Conservation (phyloP, 1,284 basidiomycete species). For the Limonomyces culmigenus region DNA sequence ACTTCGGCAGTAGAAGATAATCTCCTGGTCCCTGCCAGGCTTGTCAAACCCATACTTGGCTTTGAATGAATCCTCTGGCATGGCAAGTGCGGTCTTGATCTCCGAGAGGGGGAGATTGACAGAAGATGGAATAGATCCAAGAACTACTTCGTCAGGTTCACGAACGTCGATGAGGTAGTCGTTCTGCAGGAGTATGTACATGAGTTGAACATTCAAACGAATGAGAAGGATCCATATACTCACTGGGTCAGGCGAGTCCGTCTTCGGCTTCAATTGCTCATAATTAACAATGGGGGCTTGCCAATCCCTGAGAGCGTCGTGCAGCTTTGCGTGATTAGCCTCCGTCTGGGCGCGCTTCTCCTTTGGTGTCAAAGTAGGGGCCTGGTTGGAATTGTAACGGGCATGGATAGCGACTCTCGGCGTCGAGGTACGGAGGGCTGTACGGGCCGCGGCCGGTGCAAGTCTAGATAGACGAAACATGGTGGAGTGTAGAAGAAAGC, state of each 20-base stretch:
- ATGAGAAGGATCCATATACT: conserved; percentile 11
- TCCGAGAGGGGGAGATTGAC: conserved; percentile 86
- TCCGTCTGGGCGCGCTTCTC: conserved; percentile 10
- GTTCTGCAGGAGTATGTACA: conserved; percentile 27
- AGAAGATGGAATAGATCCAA: conserved; percentile 90
- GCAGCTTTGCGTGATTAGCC: conserved; percentile 21
- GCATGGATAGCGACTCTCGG: conserved; percentile 1
- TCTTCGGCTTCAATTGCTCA: conserved; percentile 72
- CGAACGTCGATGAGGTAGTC: conserved; percentile 85
- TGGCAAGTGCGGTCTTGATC: conserved; percentile 54
- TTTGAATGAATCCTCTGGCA: conserved; percentile 44
- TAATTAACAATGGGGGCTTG: conserved; percentile 57
- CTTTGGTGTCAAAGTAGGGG: conserved; percentile 3
- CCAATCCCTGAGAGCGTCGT: conserved; percentile 52
- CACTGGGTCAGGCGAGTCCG: conserved; percentile 67
- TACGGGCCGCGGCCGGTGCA: not conserved
- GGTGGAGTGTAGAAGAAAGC: too few species aligned
- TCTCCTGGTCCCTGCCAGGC: conserved; percentile 58
- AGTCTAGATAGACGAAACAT: too few species aligned
- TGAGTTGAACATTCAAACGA: conserved; percentile 1
- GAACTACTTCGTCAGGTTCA: conserved; percentile 84
- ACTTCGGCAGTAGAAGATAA: conserved; percentile 90
- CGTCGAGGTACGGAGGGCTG: not conserved
- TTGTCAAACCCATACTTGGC: conserved; percentile 73
- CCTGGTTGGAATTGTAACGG: conserved; percentile 22